Evolutionary conservation across 2,329 filamentous ascomycete species (phyloP), one percentile per base, ranked within the genome.

Genomic region (Dryadomyces quercus-mongolicae): DNA sequence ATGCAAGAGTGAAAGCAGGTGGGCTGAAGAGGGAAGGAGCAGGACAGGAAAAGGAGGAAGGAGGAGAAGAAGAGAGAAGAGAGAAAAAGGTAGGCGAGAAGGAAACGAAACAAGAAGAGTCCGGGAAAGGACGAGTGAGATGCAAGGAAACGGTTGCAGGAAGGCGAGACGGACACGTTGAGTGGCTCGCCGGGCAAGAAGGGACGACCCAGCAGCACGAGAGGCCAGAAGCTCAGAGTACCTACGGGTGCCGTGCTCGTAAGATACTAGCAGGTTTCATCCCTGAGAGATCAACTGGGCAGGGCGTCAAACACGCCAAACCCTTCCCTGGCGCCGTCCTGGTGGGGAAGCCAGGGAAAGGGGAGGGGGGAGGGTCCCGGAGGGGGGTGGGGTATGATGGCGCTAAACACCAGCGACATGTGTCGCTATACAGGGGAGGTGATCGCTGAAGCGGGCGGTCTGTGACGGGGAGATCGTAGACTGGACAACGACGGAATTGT

Each of bases 211-310:
- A 40, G 31, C 46, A 48, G 46, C 46, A 49, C 46, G 22, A 49
- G 22, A 31, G 25, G 16, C 44, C 20, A 46, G 20, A 46, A 31
- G 25, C 25, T 8, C 25, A 31, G 25, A 5, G 38, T 42, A 12
- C 38, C 12, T 49, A 38, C 25, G 25, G 22, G 45, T 47, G 21
- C 38, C 49, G 49, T 51, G 49, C 44, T 46, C 9, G 44, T n/a
- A 44, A 18, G 42, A n/a, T 36, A 40, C 36, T 50, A 49, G 47
- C 40, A 25, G 53, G 53, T 54, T 54, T 54, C 53, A 54, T 54
- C 53, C 53, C 53, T 49, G 49, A 49, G 42, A 34, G 40, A 51
- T 21, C 47, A 49, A 38, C 47, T 46, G 31, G 25, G 38, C 38
- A 12, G n/a, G 38, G 40, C 44, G 48, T 36, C 53, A 42, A 54